Percentiles rank a stretch among this genome's conserved stretches.
phyloP scores from a whole-genome alignment of 1,139 yeast species.

The Scheffersomyces parashehatae region DNA sequence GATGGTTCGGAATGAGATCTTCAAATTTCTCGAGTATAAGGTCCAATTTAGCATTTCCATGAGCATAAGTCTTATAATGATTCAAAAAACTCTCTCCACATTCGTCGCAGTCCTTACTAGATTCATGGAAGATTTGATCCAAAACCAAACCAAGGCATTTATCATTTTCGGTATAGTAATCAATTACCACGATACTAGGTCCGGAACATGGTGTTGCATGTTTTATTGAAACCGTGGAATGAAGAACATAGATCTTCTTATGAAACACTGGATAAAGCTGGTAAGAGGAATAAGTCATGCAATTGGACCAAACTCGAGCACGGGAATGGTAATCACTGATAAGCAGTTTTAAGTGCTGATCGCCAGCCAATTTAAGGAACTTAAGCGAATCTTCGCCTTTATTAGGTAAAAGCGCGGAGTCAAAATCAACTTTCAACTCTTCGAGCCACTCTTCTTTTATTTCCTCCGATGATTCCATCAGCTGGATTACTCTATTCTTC shows the following conservation, averaged over 20 bases:
- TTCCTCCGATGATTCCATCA: conserved; percentile 12
- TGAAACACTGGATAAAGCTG: conserved; percentile 57
- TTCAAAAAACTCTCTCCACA: conserved; percentile 73
- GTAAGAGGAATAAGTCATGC: conserved; percentile 38
- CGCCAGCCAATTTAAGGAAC: conserved; percentile 39
- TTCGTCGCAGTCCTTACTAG: conserved; percentile 68
- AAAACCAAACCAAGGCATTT: conserved; percentile 86
- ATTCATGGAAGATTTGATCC: conserved; percentile 75
- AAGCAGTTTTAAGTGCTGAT: conserved; percentile 28
- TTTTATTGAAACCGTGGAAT: conserved; percentile 78
- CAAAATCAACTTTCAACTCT: conserved; percentile 29
- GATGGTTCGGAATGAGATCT: conserved; percentile 53
- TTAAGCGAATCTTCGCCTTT: conserved; percentile 38
- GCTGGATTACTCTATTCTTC: conserved; percentile 24
- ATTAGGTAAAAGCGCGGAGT: conserved; percentile 32
- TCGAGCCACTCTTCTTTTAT: conserved; percentile 27
- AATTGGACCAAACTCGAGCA: conserved; percentile 42
- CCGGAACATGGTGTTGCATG: conserved; percentile 93
- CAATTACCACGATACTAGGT: conserved; percentile 79
- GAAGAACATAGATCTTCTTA: conserved; percentile 74
- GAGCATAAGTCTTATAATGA: conserved; percentile 87
- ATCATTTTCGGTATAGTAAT: conserved; percentile 89
- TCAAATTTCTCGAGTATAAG: conserved; percentile 64
- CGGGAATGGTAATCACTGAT: conserved; percentile 32
- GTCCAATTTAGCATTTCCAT: conserved; percentile 82